Percentiles rank a stretch among this genome's conserved stretches.
Evolutionary conservation across 2,329 filamentous ascomycete genomes (phyloP).

Genomic region (Lecanicillium sp.): DNA sequence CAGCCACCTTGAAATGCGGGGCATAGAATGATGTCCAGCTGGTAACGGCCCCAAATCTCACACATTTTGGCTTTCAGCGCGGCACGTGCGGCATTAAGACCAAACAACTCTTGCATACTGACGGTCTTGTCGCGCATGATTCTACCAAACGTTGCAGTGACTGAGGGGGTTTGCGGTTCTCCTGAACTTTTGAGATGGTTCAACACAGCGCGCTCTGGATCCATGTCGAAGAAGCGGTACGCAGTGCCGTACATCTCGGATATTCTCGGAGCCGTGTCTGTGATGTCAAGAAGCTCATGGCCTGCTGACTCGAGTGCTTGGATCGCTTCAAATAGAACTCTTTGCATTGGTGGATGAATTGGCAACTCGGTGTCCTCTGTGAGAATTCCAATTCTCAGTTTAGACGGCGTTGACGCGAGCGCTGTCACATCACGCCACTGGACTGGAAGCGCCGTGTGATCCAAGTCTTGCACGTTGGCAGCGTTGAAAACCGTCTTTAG

Average conservation of each 20-base stretch:
- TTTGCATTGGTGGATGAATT: constrained; percentile 44
- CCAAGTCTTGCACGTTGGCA: constrained; percentile 38
- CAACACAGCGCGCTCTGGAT: not conserved
- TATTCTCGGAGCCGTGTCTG: too few species aligned
- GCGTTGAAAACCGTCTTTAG: constrained; percentile 36
- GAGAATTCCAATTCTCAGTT: constrained; percentile 42
- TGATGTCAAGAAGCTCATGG: too few species aligned
- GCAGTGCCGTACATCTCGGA: constrained; percentile 26
- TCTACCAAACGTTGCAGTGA: too few species aligned
- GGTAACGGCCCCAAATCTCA: too few species aligned
- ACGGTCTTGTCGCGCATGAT: too few species aligned
- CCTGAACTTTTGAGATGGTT: constrained; percentile 14
- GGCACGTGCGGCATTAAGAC: too few species aligned
- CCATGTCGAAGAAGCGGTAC: constrained; percentile 17
- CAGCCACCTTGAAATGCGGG: too few species aligned
- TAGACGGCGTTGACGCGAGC: constrained; percentile 13
- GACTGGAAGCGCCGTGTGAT: constrained; percentile 33
- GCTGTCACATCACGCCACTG: constrained; percentile 38
- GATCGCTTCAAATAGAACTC: constrained; percentile 36
- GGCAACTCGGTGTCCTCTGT: constrained; percentile 41
- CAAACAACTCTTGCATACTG: too few species aligned
- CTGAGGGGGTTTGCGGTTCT: not conserved
- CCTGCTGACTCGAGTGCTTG: constrained; percentile 35
- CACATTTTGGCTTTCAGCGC: too few species aligned
- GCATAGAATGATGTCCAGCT: too few species aligned